Conservation (phyloP, 208 protist genomes). For the Wallacemonas sp. region DNA sequence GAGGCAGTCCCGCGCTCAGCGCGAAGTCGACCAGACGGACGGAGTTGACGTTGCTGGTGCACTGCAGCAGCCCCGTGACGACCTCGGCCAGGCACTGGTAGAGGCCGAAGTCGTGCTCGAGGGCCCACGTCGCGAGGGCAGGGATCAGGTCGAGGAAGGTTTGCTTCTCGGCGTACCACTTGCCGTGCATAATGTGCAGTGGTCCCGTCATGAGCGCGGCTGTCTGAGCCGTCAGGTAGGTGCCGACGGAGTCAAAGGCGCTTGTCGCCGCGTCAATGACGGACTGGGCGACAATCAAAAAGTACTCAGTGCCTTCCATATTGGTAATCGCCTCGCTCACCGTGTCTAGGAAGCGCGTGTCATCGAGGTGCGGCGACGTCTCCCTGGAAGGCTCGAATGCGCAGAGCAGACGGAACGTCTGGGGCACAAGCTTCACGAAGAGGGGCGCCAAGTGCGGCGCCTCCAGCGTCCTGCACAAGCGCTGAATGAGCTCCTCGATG, state of each 20-base stretch:
- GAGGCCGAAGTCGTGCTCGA: conserved; percentile 28
- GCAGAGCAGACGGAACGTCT: conserved; percentile 72
- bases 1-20: conserved; percentile 40
- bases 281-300: conserved; percentile 62
- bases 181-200: conserved; percentile 31
- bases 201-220: conserved; percentile 36
- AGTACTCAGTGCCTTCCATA: conserved; percentile 54
- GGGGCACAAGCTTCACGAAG: conserved; percentile 55
- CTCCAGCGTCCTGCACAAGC: conserved; percentile 23
- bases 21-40: conserved; percentile 51
- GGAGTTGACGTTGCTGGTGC: conserved; percentile 60
- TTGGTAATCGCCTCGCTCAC: conserved; percentile 34
- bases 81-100: conserved; percentile 49
- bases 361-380: conserved; percentile 37
- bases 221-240: conserved; percentile 1
- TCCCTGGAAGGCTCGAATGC: conserved; percentile 62
- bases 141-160: conserved; percentile 79
- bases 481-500: conserved; percentile 50
- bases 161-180: conserved; percentile 67
- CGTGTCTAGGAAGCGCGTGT: conserved; percentile 44
- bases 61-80: conserved; percentile 42
- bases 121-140: conserved; percentile 37
- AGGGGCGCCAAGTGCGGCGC: conserved; percentile 22
- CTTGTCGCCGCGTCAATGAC: conserved; percentile 63
- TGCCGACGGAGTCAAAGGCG: conserved; percentile 28